These are phyloP conservation scores for Paecilomyces dactylethromorphus DNA, from an alignment of 2,329 filamentous ascomycete genomes.

Conservation along the genomic window DNA sequence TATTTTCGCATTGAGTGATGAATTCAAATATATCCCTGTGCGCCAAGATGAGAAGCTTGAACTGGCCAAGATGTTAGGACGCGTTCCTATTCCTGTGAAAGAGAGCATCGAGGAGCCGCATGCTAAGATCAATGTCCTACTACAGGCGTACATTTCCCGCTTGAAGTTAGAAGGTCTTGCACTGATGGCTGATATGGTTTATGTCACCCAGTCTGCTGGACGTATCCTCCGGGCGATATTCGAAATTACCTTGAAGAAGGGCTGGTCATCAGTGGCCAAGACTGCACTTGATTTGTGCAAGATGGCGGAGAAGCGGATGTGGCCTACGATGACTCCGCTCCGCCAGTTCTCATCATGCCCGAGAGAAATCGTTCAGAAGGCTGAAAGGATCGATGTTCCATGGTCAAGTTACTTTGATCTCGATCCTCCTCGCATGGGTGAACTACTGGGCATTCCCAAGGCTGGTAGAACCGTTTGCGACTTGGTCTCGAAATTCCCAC, in stretches of 20 bases:
- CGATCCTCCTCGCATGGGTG: slow-evolving; percentile 92
- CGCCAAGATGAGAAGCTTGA: slow-evolving; percentile 97
- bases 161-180: slow-evolving; percentile 90
- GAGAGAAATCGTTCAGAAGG: slow-evolving; percentile 80
- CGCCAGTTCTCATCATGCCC: slow-evolving; percentile 82
- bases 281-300: slow-evolving; percentile 92
- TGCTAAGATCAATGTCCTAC: slow-evolving; percentile 94
- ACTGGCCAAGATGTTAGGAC: slow-evolving; percentile 79
- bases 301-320: slow-evolving; percentile 99
- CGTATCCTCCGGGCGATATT: slow-evolving; percentile 94
- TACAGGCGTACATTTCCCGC: slow-evolving; percentile 94
- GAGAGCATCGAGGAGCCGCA: slow-evolving; percentile 95
- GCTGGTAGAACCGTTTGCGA: slow-evolving; percentile 79
- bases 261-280: slow-evolving; percentile 89
- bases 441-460: slow-evolving; percentile 83
- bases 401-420: slow-evolving; percentile 95
- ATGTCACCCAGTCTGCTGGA: slow-evolving; percentile 94
- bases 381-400: slow-evolving; percentile 87
- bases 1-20: slow-evolving; percentile 89
- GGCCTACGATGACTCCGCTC: slow-evolving; percentile 95
- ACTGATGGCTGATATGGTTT: slow-evolving; percentile 97
- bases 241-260: slow-evolving; percentile 94
- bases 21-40: slow-evolving; percentile 98
- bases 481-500: slow-evolving; percentile 85
- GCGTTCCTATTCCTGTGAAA: slow-evolving; percentile 93